Base-by-base conservation (phyloP, 2,329 filamentous ascomycete species). In the Drechslerella stenobrocha region DNA sequence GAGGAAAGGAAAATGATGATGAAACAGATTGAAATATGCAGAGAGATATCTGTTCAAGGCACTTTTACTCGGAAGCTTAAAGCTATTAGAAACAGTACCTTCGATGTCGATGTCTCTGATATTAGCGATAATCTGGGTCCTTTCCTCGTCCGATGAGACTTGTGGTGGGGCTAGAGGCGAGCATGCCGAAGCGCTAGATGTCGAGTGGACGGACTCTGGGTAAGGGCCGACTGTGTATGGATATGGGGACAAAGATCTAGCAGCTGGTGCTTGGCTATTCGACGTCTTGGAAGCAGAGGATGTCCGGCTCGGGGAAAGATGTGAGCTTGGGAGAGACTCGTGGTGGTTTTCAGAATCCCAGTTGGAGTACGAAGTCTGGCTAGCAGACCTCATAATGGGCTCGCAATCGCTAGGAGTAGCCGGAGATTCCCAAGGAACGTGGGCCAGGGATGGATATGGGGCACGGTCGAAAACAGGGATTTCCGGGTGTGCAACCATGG, bases 21-120 rank as follows among this genome's bases (percentile, higher is more conserved):
- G 93, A 78, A 97, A 98, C 74, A 96, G 81, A 75, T 89, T 90
- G 77, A 97, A 98, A 80, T 97, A 98, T 1, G 92, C 96, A 66
- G 90, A 89, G 70, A 98, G 80, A 77, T 96, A 96, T 70, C 90
- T 85, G 78, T 98, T 97, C 76, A 97, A 79, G 1, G 89, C 87
- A 32, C 85, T 82, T 32, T 90, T 82, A 71, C 83, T 86, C 3
- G 93, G 93, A 45, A 97, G 82, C 71, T 90, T 87, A 81, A 97
- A 96, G 61, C 88, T 90, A 59, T 95, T 90, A 13, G 90, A 85
- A 60, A 96, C 86, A 45, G 88, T 86, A 74, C 86, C 86, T 74
- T 96, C 89, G 71, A 82, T 86, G 76, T 97, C 92, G 71, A 85
- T 86, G 72, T 80, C 83, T 73, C 87, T 87, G 75, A 96, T 91